Evolutionary conservation across 768 basidiomycete genomes (phyloP).

Genomic region (Brasilioporus rufonigricans): DNA sequence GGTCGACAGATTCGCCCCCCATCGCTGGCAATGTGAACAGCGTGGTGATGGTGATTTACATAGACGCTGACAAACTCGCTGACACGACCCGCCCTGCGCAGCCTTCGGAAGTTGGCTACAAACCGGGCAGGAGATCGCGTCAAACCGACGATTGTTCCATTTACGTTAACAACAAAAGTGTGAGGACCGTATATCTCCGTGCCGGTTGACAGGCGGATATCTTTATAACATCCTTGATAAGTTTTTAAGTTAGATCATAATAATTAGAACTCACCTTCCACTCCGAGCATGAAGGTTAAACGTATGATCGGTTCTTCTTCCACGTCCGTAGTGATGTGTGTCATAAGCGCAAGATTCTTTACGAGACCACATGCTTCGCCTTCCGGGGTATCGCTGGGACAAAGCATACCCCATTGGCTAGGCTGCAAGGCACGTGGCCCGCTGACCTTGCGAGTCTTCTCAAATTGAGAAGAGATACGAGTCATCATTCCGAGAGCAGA

Average conservation of each 20-base stretch:
- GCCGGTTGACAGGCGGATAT: constrained; percentile 89
- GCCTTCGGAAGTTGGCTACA: constrained; percentile 85
- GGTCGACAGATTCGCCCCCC: constrained; percentile 98
- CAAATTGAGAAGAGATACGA: constrained; percentile 96
- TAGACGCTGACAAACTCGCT: constrained; percentile 98
- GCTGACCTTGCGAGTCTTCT: constrained; percentile 98
- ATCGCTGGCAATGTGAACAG: constrained; percentile 95
- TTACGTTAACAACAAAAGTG: constrained; percentile 94
- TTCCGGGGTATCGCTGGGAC: constrained; percentile 98
- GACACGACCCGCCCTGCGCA: constrained; percentile 86
- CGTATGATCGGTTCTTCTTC: constrained; percentile 92
- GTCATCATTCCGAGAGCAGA: constrained; percentile 99
- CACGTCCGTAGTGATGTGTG: constrained; percentile 98
- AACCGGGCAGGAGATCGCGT: constrained; percentile 84
- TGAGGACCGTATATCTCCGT: constrained; percentile 93
- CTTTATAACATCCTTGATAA: constrained; percentile 38
- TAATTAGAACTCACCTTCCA: constrained; percentile 66
- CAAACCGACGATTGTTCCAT: constrained; percentile 93
- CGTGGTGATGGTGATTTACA: constrained; percentile 91
- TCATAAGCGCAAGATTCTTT: constrained; percentile 98
- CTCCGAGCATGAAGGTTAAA: constrained; percentile 91
- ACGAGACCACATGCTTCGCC: constrained; percentile 99
- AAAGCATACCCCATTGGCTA: constrained; percentile 98
- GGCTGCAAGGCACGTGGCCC: constrained; percentile 96
- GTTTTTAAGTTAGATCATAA: constrained; percentile 8